Conservation (phyloP, 176 grass and related monocot species). For the Triticum monococcum region DNA sequence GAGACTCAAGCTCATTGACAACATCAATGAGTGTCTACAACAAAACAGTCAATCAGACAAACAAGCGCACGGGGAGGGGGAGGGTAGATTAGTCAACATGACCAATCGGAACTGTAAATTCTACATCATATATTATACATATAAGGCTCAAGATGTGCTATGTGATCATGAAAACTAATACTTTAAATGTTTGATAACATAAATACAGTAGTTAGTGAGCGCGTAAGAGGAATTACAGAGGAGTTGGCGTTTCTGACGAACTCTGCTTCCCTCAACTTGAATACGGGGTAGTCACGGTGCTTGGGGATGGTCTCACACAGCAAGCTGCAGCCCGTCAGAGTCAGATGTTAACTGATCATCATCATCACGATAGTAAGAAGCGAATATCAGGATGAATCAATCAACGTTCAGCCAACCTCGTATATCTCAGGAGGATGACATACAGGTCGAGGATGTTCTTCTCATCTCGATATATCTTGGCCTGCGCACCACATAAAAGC, state of each 20-base stretch:
- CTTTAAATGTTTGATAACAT: conserved; percentile 6
- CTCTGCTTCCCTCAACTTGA: conserved; percentile 51
- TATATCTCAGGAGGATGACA: conserved; percentile 90
- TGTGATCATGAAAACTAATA: background rate
- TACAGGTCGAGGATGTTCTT: conserved; percentile 91
- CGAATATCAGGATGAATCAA: conserved; percentile 13
- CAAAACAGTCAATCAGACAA: conserved; percentile 22
- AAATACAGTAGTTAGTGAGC: conserved; percentile 9
- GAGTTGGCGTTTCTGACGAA: conserved; percentile 48
- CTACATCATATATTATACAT: conserved; percentile 12
- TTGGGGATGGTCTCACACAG: conserved; percentile 92
- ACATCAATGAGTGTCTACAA: conserved; percentile 86
- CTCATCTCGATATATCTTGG: conserved; percentile 92
- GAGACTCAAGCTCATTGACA: conserved; percentile 80
- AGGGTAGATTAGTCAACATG: background rate
- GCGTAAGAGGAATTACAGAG: conserved; percentile 36
- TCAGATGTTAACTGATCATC: background rate
- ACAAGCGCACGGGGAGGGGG: background rate
- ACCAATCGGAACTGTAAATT: background rate
- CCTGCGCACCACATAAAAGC: conserved; percentile 44
- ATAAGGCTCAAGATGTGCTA: conserved; percentile 8
- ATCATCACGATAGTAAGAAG: background rate
- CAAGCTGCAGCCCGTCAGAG: conserved; percentile 56
- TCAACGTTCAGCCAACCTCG: conserved; percentile 54
- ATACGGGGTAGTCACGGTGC: conserved; percentile 71